These are phyloP conservation scores for Pezicula radicicola DNA, from an alignment of 2,329 filamentous ascomycete species.

Conservation along the genomic window DNA sequence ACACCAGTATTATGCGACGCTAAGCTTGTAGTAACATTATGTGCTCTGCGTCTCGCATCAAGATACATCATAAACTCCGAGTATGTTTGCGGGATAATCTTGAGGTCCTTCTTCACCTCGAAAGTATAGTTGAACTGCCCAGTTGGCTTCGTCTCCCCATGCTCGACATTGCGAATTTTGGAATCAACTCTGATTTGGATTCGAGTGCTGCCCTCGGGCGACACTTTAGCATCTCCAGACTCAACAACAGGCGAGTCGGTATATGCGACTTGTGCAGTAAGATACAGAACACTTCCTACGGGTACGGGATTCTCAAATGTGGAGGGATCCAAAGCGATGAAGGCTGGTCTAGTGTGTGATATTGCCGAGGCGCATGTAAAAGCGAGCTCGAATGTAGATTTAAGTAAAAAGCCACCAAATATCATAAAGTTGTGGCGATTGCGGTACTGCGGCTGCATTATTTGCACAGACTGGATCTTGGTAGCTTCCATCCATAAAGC, in stretches of 20 bases:
- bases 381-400: conserved; percentile 69
- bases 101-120: conserved; percentile 59
- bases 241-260: conserved; percentile 54
- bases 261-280: conserved; percentile 65
- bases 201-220: conserved; percentile 46
- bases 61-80: conserved; percentile 34
- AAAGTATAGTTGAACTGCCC: conserved; percentile 75
- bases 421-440: conserved; percentile 73
- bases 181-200: conserved; percentile 67
- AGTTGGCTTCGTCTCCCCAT: conserved; percentile 63
- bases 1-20: background rate
- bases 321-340: conserved; percentile 66
- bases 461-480: conserved; percentile 60
- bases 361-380: conserved; percentile 70
- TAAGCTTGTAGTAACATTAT: conserved; percentile 5
- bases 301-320: conserved; percentile 72
- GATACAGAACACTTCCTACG: conserved; percentile 67
- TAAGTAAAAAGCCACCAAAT: conserved; percentile 69
- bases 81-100: conserved; percentile 55
- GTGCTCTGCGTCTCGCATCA: conserved; percentile 32
- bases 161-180: conserved; percentile 67
- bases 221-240: conserved; percentile 25
- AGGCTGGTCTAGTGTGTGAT: conserved; percentile 63
- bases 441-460: conserved; percentile 71
- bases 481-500: conserved; percentile 61